Percentiles rank a stretch among this genome's conserved stretches.
Conservation (phyloP, 2,329 filamentous ascomycete genomes). For the Nannizzia gypsea region DNA sequence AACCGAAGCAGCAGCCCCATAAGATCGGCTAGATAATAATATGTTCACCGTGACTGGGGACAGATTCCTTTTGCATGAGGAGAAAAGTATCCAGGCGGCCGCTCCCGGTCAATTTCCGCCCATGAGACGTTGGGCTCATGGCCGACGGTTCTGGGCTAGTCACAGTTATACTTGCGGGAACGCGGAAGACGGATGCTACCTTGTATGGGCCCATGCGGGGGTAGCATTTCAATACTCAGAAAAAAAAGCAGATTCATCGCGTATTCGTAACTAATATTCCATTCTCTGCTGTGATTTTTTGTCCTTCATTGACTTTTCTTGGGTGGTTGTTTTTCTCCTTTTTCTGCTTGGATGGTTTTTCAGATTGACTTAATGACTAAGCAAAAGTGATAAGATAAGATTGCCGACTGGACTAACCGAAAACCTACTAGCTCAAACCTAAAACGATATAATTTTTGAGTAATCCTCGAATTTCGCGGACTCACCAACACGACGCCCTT, state of each 20-base stretch:
- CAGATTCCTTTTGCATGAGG: not conserved
- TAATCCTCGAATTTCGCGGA: not conserved
- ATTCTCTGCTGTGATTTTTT: not conserved
- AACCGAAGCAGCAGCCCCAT: not conserved
- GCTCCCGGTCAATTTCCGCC: not conserved
- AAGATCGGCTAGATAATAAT: not conserved
- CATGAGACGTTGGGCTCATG: not conserved
- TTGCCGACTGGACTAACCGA: not conserved
- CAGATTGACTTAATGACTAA: not conserved
- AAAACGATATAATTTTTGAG: not conserved
- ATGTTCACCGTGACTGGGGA: not conserved
- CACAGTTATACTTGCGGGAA: not conserved
- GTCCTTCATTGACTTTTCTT: not conserved
- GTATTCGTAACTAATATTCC: not conserved
- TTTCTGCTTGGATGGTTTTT: not conserved
- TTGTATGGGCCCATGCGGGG: not conserved
- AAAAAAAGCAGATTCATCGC: not conserved
- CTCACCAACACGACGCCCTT: not conserved
- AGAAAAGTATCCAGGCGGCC: not conserved
- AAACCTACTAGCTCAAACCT: not conserved
- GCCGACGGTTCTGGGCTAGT: not conserved
- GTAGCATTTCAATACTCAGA: not conserved
- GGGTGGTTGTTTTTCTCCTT: not conserved
- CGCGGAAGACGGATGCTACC: not conserved
- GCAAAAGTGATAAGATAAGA: not conserved